These are phyloP conservation scores for Calonectria pseudoturangicola DNA, from an alignment of 2,329 filamentous ascomycete species.

Conservation along the genomic window DNA sequence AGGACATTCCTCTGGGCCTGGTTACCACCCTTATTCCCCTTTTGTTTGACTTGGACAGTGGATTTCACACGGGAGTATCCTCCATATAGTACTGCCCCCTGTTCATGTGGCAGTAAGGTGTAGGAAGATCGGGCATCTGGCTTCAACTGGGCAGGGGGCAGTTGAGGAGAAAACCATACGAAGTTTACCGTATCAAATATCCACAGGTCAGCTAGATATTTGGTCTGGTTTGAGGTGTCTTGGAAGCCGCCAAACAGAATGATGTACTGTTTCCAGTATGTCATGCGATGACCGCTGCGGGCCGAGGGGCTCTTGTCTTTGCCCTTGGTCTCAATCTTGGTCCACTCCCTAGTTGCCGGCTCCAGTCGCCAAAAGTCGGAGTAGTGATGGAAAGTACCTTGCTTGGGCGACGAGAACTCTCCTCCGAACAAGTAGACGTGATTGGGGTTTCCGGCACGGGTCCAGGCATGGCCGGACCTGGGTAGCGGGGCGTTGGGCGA, in stretches of 20 bases:
- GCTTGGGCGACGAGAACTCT: slow-evolving; percentile 97
- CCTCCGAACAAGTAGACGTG: slow-evolving; percentile 95
- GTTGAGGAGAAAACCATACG: slow-evolving; percentile 85
- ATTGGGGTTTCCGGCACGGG: slow-evolving; percentile 87
- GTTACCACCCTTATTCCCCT: slow-evolving; percentile 70
- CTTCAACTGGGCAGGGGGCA: slow-evolving; percentile 87
- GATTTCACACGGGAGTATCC: slow-evolving; percentile 95
- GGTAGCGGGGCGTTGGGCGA: slow-evolving; percentile 94
- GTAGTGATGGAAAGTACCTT: slow-evolving; percentile 99
- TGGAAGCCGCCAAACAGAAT: slow-evolving; percentile 97
- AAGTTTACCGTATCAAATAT: slow-evolving; percentile 94
- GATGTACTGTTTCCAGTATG: slow-evolving; percentile 97
- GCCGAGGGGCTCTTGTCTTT: slow-evolving; percentile 88
- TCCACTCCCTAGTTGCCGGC: slow-evolving; percentile 90
- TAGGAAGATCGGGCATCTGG: slow-evolving; percentile 95
- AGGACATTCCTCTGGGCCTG: slow-evolving; percentile 82
- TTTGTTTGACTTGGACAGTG: slow-evolving; percentile 77
- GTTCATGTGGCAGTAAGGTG: slow-evolving; percentile 91
- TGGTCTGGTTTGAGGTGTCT: slow-evolving; percentile 95
- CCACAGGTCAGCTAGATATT: slow-evolving; percentile 95
- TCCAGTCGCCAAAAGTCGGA: slow-evolving; percentile 98
- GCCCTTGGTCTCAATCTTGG: slow-evolving; percentile 86
- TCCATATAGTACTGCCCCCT: slow-evolving; percentile 91
- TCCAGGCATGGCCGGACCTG: slow-evolving; percentile 95
- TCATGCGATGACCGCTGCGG: slow-evolving; percentile 95